Evolutionary conservation across 192 early-diverging fungal genomes (phyloP), one percentile per base, ranked within the genome.

Genomic region (Backusella parvicylindrica): DNA sequence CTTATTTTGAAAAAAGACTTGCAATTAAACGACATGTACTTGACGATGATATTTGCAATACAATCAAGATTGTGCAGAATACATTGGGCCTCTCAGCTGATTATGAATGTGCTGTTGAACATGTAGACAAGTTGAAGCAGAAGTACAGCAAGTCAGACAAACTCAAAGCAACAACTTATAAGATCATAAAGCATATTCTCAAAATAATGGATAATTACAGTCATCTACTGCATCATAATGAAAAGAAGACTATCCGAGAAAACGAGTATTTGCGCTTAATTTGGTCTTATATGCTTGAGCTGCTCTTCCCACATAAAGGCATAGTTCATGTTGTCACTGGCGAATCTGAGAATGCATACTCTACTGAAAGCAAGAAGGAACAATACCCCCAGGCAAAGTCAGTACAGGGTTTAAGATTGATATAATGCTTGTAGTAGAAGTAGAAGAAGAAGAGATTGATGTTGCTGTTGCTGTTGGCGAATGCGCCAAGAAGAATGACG

Each of bases 11-110:
- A 66, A 66, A 66, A 66, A 66, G 64, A 66, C 64, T 66, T 66
- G 64, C 64, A 66, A 66, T 66, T 36, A 66, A 66, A 66, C 64
- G 64, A 66, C 64, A 13, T 66, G 64, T 33, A 66, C 64, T 33
- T 66, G 64, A 66, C 64, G 32, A 66, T 33, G 64, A 66, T 66
- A 66, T 66, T 66, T 66, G 32, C 64, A 66, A 66, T 66, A 66
- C 64, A 66, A 66, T 66, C 64, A 66, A 33, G 33, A 66, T 66
- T 66, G 64, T 66, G 6, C 31, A 66, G 64, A 66, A 12, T 66
- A 66, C 64, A 66, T 66, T 33, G 31, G 31, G 33, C 64, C 64
- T 66, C 64, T 66, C 64, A 66, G 64, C 64, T 66, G 64, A 66
- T 66, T 66, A 66, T 31, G 28, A 66, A 66, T 66, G 64, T 66